Evolutionary conservation across 2,329 filamentous ascomycete species (phyloP).

Genomic region (Penicillium sp.): DNA sequence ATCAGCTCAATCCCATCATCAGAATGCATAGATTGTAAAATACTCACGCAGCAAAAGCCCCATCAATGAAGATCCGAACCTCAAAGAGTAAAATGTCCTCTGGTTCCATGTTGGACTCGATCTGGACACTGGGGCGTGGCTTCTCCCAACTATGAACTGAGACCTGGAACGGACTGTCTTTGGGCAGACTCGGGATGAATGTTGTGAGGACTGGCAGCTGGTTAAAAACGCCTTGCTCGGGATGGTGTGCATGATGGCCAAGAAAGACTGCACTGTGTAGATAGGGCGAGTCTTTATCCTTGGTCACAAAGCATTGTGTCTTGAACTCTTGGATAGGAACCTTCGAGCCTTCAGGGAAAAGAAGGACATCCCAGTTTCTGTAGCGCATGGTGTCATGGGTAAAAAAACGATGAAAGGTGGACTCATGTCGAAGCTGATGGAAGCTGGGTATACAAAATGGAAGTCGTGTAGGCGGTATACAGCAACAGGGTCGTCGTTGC

Average conservation of each 20-base stretch:
- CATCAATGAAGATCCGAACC: slow-evolving; percentile 67
- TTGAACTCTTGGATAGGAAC: slow-evolving; percentile 79
- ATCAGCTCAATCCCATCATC: not conserved
- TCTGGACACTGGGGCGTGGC: slow-evolving; percentile 58
- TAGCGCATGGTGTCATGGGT: slow-evolving; percentile 65
- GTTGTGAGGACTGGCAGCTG: slow-evolving; percentile 66
- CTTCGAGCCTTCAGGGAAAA: slow-evolving; percentile 68
- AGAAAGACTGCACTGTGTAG: slow-evolving; percentile 47
- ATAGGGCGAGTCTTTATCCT: slow-evolving; percentile 55
- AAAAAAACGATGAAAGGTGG: not conserved
- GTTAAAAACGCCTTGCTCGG: slow-evolving; percentile 28
- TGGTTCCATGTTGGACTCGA: slow-evolving; percentile 56
- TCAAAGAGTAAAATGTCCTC: slow-evolving; percentile 61
- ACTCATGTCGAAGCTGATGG: not conserved
- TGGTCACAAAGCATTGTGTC: slow-evolving; percentile 68
- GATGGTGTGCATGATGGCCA: slow-evolving; percentile 24
- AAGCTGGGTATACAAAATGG: not conserved
- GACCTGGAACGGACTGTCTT: slow-evolving; percentile 62
- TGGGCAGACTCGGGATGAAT: slow-evolving; percentile 65
- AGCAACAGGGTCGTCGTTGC: not conserved
- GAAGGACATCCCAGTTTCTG: slow-evolving; percentile 79
- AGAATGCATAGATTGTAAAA: not conserved
- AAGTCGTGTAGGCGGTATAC: not conserved
- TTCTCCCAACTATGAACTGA: slow-evolving; percentile 73
- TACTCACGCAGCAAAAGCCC: slow-evolving; percentile 59